A percentile compares a stretch with the other conserved stretches of the same genome.
Conservation (phyloP, 805 yeast genomes). For the Monosporozyma unispora region DNA sequence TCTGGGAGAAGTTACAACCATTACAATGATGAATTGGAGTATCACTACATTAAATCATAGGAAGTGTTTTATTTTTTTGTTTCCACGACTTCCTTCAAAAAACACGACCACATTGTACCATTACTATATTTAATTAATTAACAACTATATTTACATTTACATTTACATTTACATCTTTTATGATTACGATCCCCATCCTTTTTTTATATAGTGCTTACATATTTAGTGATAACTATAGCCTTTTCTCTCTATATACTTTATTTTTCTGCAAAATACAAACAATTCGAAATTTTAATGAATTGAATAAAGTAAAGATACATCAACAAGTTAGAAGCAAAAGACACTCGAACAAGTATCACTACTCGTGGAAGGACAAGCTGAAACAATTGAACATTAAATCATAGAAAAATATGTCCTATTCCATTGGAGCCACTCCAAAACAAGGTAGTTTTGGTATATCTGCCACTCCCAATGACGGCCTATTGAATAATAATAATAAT, state of each 20-base stretch:
- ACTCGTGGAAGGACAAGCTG: slow-evolving; percentile 8
- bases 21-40: slow-evolving; percentile 7
- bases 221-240: too few species aligned
- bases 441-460: slow-evolving; percentile 1
- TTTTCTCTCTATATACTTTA: neutral
- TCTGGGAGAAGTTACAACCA: neutral
- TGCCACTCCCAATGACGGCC: neutral
- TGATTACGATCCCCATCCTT: too few species aligned
- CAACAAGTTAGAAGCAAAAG: too few species aligned
- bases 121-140: neutral
- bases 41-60: slow-evolving; percentile 5
- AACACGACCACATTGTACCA: too few species aligned
- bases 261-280: neutral
- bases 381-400: slow-evolving; percentile 7
- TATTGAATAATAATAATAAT: neutral
- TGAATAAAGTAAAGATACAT: too few species aligned
- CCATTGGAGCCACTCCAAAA: slow-evolving; percentile 22
- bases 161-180: too few species aligned
- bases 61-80: neutral
- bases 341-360: too few species aligned
- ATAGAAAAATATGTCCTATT: slow-evolving; percentile 16
- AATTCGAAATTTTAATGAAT: neutral
- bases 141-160: too few species aligned
- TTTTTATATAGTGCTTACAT: too few species aligned
- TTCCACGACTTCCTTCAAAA: neutral